A percentile compares a stretch with the other conserved stretches of the same genome.
Evolutionary conservation across 257 asterid species (phyloP).

Genomic region (Scutellaria baicalensis): DNA sequence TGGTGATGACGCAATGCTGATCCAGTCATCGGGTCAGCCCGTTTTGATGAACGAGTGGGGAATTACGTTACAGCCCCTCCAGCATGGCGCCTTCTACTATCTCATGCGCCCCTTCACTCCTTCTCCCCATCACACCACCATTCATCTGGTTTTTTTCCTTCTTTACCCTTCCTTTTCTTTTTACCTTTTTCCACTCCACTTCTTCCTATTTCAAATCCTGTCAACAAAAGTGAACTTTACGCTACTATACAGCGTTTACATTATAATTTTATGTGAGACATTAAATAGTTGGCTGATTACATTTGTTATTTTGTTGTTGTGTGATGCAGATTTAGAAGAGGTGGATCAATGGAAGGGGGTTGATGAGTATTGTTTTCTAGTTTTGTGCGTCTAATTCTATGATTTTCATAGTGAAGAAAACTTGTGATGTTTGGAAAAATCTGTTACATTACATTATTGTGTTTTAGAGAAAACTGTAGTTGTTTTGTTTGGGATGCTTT

Average conservation of each 20-base stretch:
- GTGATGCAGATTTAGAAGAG: slow-evolving; percentile 23
- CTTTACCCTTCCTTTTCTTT: background rate
- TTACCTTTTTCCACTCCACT: background rate
- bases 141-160: slow-evolving; percentile 33
- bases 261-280: too few relatives aligned
- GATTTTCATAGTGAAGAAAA: background rate
- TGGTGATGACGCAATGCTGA: slow-evolving; percentile 71
- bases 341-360: background rate
- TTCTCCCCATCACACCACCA: slow-evolving; percentile 22
- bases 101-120: slow-evolving; percentile 53
- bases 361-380: background rate
- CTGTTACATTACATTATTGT: too few relatives aligned
- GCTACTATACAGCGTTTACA: background rate
- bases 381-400: background rate
- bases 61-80: slow-evolving; percentile 60
- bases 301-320: background rate
- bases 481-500: background rate
- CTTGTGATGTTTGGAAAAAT: background rate
- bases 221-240: background rate
- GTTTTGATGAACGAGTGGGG: slow-evolving; percentile 86
- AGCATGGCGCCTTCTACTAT: slow-evolving; percentile 72
- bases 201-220: too few relatives aligned
- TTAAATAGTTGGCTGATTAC: background rate
- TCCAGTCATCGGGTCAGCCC: slow-evolving; percentile 76
- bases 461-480: background rate